phyloP scores from a whole-genome alignment of 352 stramenopile species.

The Phytophthora cajani region DNA sequence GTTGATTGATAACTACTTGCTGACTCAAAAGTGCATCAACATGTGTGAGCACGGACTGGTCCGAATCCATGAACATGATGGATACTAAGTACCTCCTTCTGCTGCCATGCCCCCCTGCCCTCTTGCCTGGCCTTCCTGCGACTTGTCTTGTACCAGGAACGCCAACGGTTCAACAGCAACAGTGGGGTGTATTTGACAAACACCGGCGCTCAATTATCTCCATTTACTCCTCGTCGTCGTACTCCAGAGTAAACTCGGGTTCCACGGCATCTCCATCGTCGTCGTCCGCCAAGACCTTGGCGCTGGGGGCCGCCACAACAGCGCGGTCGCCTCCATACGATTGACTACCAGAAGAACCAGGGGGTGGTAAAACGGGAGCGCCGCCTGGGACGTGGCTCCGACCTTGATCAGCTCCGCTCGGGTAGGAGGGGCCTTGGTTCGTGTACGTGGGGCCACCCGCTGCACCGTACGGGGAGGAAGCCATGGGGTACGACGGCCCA shows the following conservation, averaged over 20 bases:
- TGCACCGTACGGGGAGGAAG: conserved; percentile 29
- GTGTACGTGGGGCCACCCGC: conserved; percentile 18
- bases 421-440: conserved; percentile 28
- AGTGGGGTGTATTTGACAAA: conserved; percentile 30
- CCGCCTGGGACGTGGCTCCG: conserved; percentile 23
- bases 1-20: conserved; percentile 6
- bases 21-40: conserved; percentile 15
- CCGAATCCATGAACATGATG: background rate
- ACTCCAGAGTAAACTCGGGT: conserved; percentile 79
- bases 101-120: conserved; percentile 5
- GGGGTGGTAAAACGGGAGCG: conserved; percentile 26
- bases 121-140: background rate
- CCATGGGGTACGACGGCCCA: conserved; percentile 20
- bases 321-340: conserved; percentile 16
- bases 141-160: conserved; percentile 3
- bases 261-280: conserved; percentile 63
- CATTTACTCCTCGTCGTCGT: conserved; percentile 79
- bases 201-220: conserved; percentile 30
- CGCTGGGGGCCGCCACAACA: conserved; percentile 1
- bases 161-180: background rate
- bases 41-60: background rate
- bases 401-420: conserved; percentile 31
- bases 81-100: conserved; percentile 19
- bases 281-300: conserved; percentile 53
- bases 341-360: conserved; percentile 34